These are phyloP conservation scores for Plasmodium billcollinsi DNA, from an alignment of 169 alveolate species.

Conservation along the genomic window DNA sequence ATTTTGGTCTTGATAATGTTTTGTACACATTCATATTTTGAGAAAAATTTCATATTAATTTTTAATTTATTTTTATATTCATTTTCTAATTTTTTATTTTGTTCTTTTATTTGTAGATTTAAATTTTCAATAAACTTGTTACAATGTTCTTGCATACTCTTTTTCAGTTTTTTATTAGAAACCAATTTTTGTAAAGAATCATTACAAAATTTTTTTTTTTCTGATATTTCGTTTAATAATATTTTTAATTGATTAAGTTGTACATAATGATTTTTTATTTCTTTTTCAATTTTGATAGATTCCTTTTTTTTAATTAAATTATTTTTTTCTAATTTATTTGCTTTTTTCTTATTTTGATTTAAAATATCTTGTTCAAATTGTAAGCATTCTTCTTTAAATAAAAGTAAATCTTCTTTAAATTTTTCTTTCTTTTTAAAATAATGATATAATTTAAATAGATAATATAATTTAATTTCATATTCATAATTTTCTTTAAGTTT, in stretches of 20 bases:
- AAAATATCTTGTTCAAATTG: constrained; percentile 54
- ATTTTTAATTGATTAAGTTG: constrained; percentile 20
- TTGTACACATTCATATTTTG: constrained; percentile 48
- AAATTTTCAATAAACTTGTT: constrained; percentile 53
- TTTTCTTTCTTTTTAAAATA: constrained; percentile 40
- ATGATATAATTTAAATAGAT: constrained; percentile 46
- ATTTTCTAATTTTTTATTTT: constrained; percentile 58
- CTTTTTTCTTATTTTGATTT: constrained; percentile 26
- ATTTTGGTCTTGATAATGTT: constrained; percentile 3
- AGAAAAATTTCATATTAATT: constrained; percentile 35
- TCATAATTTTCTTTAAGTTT: constrained; percentile 53
- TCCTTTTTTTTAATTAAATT: constrained; percentile 40
- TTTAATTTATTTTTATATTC: constrained; percentile 76
- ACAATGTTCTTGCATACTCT: constrained; percentile 53
- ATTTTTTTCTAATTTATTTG: constrained; percentile 41
- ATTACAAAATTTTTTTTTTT: constrained; percentile 22
- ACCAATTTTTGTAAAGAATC: constrained; percentile 1
- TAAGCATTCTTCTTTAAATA: constrained; percentile 25
- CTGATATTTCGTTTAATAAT: constrained; percentile 33
- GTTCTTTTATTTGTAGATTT: constrained; percentile 61
- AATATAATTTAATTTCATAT: constrained; percentile 11
- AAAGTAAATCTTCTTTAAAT: constrained; percentile 20
- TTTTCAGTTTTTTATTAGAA: constrained; percentile 27
- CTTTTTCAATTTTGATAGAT: constrained; percentile 22
- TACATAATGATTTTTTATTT: constrained; percentile 6